Conservation (phyloP, 2,329 filamentous ascomycete species). For the Cladobotryum protrusum region DNA sequence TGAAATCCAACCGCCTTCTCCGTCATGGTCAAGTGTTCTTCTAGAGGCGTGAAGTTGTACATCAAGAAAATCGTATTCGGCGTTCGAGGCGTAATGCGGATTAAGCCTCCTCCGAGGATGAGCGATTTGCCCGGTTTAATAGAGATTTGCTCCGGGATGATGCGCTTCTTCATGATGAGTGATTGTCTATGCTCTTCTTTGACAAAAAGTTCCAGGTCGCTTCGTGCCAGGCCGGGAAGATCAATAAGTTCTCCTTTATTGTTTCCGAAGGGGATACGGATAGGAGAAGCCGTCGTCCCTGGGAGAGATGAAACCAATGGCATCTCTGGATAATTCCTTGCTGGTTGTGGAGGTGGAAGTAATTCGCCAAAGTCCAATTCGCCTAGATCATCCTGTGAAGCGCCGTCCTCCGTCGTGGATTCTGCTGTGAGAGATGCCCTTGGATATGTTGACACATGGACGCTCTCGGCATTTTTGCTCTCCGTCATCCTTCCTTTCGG, state of each 20-base stretch:
- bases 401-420: constrained; percentile 26
- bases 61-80: constrained; percentile 62
- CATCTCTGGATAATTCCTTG: constrained; percentile 73
- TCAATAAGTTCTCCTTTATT: constrained; percentile 89
- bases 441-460: constrained; percentile 15
- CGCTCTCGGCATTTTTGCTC: constrained; percentile 8
- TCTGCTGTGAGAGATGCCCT: constrained; percentile 11
- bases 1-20: constrained; percentile 75
- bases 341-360: constrained; percentile 68
- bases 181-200: constrained; percentile 56
- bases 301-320: constrained; percentile 80
- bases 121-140: constrained; percentile 75
- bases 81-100: constrained; percentile 71
- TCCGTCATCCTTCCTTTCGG: constrained; percentile 61
- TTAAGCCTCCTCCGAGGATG: constrained; percentile 70
- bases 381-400: constrained; percentile 12
- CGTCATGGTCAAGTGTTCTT: constrained; percentile 69
- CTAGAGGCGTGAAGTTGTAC: constrained; percentile 80
- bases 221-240: constrained; percentile 75
- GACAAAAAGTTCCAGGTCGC: constrained; percentile 65
- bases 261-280: constrained; percentile 82
- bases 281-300: constrained; percentile 91
- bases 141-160: constrained; percentile 65
- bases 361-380: constrained; percentile 45
- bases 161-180: constrained; percentile 72